Evolutionary conservation across 108 stramenopile genomes (phyloP).

Genomic region (Craspedostauros australis): DNA sequence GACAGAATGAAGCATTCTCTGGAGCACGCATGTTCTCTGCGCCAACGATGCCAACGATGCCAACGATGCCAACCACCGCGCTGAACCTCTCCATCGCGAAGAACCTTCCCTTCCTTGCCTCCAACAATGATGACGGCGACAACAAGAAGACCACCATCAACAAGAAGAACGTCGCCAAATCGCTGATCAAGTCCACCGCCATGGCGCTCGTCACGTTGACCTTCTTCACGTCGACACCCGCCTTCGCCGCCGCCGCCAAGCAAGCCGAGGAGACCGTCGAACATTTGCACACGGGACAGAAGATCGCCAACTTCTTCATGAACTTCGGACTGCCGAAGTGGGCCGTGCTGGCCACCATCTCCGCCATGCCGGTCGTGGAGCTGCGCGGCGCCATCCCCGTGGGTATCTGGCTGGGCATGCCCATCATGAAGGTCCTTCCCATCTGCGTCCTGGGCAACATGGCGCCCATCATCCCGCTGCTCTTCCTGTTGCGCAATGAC

Average conservation of each 20-base stretch:
- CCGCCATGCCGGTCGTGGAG: constrained; percentile 93
- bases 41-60: too few species aligned
- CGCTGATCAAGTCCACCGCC: constrained; percentile 8
- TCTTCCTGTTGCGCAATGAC: constrained; percentile 73
- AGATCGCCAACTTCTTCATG: constrained; percentile 79
- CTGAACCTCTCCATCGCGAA: constrained; percentile 2
- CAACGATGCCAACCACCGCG: too few species aligned
- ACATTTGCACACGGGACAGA: constrained; percentile 78
- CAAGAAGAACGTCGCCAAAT: neutral
- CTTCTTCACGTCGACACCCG: constrained; percentile 16
- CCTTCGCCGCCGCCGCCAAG: constrained; percentile 34
- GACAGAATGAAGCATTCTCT: too few species aligned
- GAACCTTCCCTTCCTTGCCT: neutral
- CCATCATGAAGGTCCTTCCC: constrained; percentile 68
- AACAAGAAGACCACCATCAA: neutral
- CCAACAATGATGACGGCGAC: neutral
- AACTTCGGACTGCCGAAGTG: constrained; percentile 79
- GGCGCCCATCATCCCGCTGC: constrained; percentile 77
- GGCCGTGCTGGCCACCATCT: constrained; percentile 83
- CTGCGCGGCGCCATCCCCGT: constrained; percentile 89
- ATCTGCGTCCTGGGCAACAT: constrained; percentile 92
- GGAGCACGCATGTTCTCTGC: too few species aligned
- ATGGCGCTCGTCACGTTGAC: constrained; percentile 16
- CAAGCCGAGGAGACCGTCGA: constrained; percentile 28
- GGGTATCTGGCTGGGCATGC: constrained; percentile 89